A percentile compares a stretch with the other conserved stretches of the same genome.
These are phyloP conservation scores for Sinapis alba DNA, from an alignment of 441 rosid genomes.

Conservation along the genomic window DNA sequence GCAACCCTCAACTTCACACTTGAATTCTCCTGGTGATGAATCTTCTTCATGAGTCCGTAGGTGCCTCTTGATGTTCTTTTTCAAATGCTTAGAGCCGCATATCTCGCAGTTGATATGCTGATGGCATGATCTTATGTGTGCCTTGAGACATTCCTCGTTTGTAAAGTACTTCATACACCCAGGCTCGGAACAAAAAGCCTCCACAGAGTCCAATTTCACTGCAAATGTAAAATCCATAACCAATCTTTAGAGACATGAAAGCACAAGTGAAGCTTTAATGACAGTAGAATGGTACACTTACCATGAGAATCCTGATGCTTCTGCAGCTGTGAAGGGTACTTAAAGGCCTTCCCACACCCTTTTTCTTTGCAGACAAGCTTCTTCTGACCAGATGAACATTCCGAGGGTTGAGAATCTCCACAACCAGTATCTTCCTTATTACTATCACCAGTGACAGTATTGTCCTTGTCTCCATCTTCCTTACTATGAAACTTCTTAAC, in stretches of 20 bases:
- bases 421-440: neutral
- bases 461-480: neutral
- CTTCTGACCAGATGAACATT: conserved; percentile 27
- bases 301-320: conserved; percentile 77
- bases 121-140: conserved; percentile 64
- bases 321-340: conserved; percentile 56
- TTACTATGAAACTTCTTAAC: conserved; percentile 48
- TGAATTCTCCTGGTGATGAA: conserved; percentile 45
- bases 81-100: conserved; percentile 66
- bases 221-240: conserved; percentile 18
- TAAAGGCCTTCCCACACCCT: conserved; percentile 83
- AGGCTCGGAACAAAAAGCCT: conserved; percentile 71
- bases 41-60: conserved; percentile 56
- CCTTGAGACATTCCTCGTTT: conserved; percentile 64
- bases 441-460: neutral
- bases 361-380: conserved; percentile 56
- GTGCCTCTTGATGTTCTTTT: conserved; percentile 82
- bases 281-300: neutral
- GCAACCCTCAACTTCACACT: conserved; percentile 64
- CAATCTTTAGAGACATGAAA: conserved; percentile 2
- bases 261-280: neutral
- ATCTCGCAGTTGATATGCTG: conserved; percentile 57
- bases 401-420: conserved; percentile 24
- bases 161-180: conserved; percentile 78
- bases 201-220: conserved; percentile 70